Evolutionary conservation across 2,329 filamentous ascomycete species (phyloP).

Genomic region (Calonectria hongkongensis): DNA sequence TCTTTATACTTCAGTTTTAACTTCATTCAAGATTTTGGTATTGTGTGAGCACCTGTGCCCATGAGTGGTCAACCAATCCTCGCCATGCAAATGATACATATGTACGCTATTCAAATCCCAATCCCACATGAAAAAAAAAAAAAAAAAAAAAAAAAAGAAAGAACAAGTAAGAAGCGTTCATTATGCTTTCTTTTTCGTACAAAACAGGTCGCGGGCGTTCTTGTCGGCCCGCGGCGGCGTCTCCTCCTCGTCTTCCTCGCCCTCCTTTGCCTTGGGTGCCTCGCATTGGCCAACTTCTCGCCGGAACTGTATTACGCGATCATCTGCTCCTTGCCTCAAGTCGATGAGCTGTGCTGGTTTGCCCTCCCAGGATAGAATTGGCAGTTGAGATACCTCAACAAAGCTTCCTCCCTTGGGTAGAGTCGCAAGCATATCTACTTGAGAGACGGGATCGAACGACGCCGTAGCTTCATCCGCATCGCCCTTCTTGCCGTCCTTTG

Average conservation of each 20-base stretch:
- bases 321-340: slow-evolving; percentile 65
- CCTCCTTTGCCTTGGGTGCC: slow-evolving; percentile 45
- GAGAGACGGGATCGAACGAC: slow-evolving; percentile 65
- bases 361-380: slow-evolving; percentile 80
- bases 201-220: slow-evolving; percentile 79
- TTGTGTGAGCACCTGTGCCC: slow-evolving; percentile 34
- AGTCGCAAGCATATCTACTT: slow-evolving; percentile 68
- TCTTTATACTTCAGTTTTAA: slow-evolving; percentile 38
- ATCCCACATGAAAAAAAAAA: not conserved
- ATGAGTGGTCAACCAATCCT: slow-evolving; percentile 18
- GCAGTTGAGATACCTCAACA: slow-evolving; percentile 67
- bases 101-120: slow-evolving; percentile 31
- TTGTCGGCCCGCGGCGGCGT: slow-evolving; percentile 50
- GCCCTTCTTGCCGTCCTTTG: slow-evolving; percentile 51
- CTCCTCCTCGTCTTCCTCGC: slow-evolving; percentile 46
- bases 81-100: slow-evolving; percentile 30
- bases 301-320: slow-evolving; percentile 77
- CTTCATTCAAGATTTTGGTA: slow-evolving; percentile 29
- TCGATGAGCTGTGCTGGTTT: slow-evolving; percentile 62
- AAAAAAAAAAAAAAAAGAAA: not conserved
- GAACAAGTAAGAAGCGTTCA: not conserved
- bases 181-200: slow-evolving; percentile 62
- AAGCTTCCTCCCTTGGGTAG: slow-evolving; percentile 67
- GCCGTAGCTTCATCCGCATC: slow-evolving; percentile 55
- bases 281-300: slow-evolving; percentile 80